phyloP scores from a whole-genome alignment of 345 rosid species.

The Sapria himalayana region DNA sequence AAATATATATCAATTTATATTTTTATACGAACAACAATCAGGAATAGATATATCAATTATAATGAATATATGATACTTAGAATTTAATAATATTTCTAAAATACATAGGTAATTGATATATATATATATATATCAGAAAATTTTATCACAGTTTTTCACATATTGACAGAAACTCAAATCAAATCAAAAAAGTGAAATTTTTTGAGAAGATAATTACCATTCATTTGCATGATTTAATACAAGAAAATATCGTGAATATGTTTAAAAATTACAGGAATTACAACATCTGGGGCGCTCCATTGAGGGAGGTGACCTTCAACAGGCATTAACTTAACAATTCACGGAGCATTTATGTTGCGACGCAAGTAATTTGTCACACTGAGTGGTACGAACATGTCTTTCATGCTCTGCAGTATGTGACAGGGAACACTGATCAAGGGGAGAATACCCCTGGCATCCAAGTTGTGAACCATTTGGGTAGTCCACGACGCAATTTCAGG shows the following conservation, averaged over 20 bases:
- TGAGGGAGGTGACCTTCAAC: constrained; percentile 90
- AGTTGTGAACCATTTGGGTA: constrained; percentile 49
- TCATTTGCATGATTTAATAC: too few relatives aligned
- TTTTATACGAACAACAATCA: too few relatives aligned
- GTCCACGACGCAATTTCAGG: constrained; percentile 72
- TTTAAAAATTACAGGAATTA: constrained; percentile 55
- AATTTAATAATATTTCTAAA: too few relatives aligned
- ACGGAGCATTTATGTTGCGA: constrained; percentile 33
- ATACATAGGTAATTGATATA: too few relatives aligned
- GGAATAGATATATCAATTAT: too few relatives aligned
- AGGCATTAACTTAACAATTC: constrained; percentile 60
- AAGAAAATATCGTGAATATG: constrained; percentile 49
- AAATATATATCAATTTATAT: too few relatives aligned
- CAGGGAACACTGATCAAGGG: constrained; percentile 48
- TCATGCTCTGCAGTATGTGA: constrained; percentile 64
- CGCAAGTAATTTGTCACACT: constrained; percentile 58
- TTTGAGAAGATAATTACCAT: too few relatives aligned
- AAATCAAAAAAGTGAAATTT: too few relatives aligned
- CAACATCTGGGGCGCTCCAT: constrained; percentile 71
- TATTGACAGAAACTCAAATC: too few relatives aligned
- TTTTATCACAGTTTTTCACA: too few relatives aligned
- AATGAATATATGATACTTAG: too few relatives aligned
- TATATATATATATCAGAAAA: too few relatives aligned
- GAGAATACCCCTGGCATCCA: constrained; percentile 49
- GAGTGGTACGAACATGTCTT: constrained; percentile 82